phyloP scores from a whole-genome alignment of 108 stramenopile genomes.

The Conticribra guillardii region DNA sequence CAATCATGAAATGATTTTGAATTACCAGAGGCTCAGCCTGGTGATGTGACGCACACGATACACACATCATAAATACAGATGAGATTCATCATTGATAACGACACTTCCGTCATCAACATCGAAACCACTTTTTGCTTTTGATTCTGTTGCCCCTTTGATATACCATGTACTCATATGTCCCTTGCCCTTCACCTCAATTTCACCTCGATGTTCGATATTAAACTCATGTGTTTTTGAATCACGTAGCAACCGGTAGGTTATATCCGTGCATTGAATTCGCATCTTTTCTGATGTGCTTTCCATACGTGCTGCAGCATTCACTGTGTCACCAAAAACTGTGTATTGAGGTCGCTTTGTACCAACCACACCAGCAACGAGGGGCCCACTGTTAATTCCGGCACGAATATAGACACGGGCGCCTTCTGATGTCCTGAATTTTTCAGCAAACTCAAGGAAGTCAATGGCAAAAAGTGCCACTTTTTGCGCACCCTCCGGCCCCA shows the following conservation, averaged over 20 bases:
- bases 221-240: conserved; percentile 44
- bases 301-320: conserved; percentile 65
- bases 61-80: no score
- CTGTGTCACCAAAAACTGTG: conserved; percentile 60
- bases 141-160: no score
- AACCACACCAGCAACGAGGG: conserved; percentile 59
- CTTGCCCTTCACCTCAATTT: conserved; percentile 48
- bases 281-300: conserved; percentile 50
- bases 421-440: conserved; percentile 15
- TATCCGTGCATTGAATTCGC: conserved; percentile 27
- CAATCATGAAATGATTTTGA: no score
- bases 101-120: no score
- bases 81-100: no score
- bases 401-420: conserved; percentile 44
- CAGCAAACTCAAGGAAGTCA: conserved; percentile 34
- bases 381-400: conserved; percentile 54
- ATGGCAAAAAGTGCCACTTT: conserved; percentile 50
- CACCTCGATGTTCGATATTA: conserved; percentile 28
- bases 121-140: no score
- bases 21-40: no score
- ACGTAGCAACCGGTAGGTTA: conserved; percentile 39
- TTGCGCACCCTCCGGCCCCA: conserved; percentile 44
- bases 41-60: no score
- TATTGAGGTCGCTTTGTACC: conserved; percentile 54
- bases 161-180: conserved; percentile 43